Conservation (phyloP, 225 moss, liverwort and hornwort genomes). For the Pleurozium schreberi region DNA sequence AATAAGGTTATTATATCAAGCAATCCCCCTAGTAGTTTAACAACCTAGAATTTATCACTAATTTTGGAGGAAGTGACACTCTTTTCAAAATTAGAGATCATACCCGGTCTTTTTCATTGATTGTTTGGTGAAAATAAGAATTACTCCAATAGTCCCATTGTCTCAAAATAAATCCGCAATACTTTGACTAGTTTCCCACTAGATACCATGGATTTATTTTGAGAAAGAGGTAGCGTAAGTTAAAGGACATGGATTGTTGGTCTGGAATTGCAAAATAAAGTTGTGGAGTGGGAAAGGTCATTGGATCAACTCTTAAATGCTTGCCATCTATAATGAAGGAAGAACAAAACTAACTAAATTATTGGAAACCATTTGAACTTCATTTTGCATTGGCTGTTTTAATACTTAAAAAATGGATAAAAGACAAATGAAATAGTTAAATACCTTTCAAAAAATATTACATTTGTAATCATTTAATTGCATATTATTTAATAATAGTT, state of each 20-base stretch:
- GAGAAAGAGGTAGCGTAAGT: no score
- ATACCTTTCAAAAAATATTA: not conserved
- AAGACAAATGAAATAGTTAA: not conserved
- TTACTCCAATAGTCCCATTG: no score
- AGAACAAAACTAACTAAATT: not conserved
- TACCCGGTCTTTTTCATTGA: accelerated
- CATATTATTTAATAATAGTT: not conserved
- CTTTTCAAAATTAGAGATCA: no score
- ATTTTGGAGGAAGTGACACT: no score
- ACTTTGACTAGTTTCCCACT: not conserved
- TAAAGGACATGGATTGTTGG: not conserved
- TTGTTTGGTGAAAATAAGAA: not conserved
- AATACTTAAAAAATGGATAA: not conserved
- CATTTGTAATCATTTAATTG: not conserved
- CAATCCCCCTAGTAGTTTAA: not conserved
- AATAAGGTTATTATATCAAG: not conserved
- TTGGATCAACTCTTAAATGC: not conserved
- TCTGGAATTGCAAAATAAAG: not conserved
- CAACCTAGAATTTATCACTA: no score
- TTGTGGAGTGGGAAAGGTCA: not conserved
- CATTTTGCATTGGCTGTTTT: not conserved
- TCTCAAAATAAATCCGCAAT: not conserved
- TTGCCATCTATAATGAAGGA: not conserved
- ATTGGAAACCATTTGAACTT: not conserved
- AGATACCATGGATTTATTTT: not conserved